Percentiles rank a stretch among this genome's conserved stretches.
phyloP scores from a whole-genome alignment of 176 grass and related monocot genomes.

The Musa itinerans region DNA sequence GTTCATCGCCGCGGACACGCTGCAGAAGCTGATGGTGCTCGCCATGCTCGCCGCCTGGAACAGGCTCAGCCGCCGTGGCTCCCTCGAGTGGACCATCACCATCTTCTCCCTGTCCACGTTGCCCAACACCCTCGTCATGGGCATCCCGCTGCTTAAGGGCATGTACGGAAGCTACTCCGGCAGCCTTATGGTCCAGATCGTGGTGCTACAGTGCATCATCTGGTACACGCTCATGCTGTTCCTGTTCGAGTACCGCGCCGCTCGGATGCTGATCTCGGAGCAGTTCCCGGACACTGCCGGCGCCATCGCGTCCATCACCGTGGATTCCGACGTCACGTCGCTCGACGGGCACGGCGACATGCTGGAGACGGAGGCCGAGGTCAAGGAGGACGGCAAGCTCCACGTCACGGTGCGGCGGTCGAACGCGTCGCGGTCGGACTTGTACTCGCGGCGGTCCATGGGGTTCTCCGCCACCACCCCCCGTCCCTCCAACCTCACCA shows the following conservation, averaged over 20 bases:
- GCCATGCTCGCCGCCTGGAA: conserved; percentile 59
- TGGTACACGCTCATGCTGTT: conserved; percentile 99
- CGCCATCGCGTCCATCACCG: conserved; percentile 10
- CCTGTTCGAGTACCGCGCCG: conserved; percentile 30
- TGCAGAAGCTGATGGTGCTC: conserved; percentile 92
- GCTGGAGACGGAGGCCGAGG: conserved; percentile 1
- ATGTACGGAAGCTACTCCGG: conserved; percentile 90
- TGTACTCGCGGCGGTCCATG: neutral
- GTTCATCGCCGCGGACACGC: conserved; percentile 95
- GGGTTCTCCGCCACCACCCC: conserved; percentile 20
- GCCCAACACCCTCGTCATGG: conserved; percentile 97
- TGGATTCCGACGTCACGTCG: conserved; percentile 2
- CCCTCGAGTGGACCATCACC: conserved; percentile 94
- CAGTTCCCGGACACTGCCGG: conserved; percentile 12
- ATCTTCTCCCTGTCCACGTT: conserved; percentile 93
- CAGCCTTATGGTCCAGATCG: conserved; percentile 91
- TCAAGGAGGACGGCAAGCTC: conserved; percentile 15
- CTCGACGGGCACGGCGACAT: conserved; percentile 1
- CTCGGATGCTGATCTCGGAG: neutral
- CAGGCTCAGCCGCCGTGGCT: conserved; percentile 46
- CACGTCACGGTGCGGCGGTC: conserved; percentile 12
- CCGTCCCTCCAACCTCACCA: conserved; percentile 65
- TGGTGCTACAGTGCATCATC: conserved; percentile 95
- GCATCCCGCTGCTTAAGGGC: conserved; percentile 86
- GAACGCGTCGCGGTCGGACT: conserved; percentile 8